Base-by-base conservation (phyloP, 1,284 basidiomycete genomes). In the Spongispora temasekensis region DNA sequence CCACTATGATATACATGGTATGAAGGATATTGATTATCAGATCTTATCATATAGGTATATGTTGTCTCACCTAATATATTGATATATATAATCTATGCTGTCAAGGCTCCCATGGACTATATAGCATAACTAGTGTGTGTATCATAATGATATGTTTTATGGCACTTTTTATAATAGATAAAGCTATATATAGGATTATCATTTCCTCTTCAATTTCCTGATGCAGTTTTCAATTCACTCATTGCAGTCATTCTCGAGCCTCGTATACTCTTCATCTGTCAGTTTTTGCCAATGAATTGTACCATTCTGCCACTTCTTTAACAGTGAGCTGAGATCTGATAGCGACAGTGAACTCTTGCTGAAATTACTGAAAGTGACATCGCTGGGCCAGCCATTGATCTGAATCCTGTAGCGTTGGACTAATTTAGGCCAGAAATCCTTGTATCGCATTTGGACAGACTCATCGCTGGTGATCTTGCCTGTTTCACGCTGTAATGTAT, bases 351-450 rank as follows among this genome's bases (percentile, higher is more conserved):
- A 58, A n/a, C n/a, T n/a, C n/a, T n/a, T n/a, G n/a, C n/a, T n/a
- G n/a, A n/a, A n/a, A n/a, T n/a, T n/a, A n/a, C n/a, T n/a, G n/a
- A n/a, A n/a, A n/a, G n/a, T n/a, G n/a, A n/a, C n/a, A n/a, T n/a
- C n/a, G n/a, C n/a, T 53, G 5, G 59, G 62, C 62, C 59, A 63
- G 13, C 59, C 61, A 23, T 32, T 23, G 3, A 63, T 52, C 15
- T 23, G 15, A 13, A 61, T 56, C 19, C 40, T 52, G 53, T 61
- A 61, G 28, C 37, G 17, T 25, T 31, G 31, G 17, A 59, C 42
- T 9, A 63, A 15, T 17, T 50, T 61, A 19, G 8, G 37, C 25
- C 37, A n/a, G n/a, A n/a, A n/a, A n/a, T n/a, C n/a, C n/a, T n/a
- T n/a, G n/a, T n/a, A n/a, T n/a, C n/a, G n/a, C 59, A 63, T 61